A percentile compares a stretch with the other conserved stretches of the same genome.
phyloP scores from a whole-genome alignment of 106 monocot species.

The Dendrobium nobile region DNA sequence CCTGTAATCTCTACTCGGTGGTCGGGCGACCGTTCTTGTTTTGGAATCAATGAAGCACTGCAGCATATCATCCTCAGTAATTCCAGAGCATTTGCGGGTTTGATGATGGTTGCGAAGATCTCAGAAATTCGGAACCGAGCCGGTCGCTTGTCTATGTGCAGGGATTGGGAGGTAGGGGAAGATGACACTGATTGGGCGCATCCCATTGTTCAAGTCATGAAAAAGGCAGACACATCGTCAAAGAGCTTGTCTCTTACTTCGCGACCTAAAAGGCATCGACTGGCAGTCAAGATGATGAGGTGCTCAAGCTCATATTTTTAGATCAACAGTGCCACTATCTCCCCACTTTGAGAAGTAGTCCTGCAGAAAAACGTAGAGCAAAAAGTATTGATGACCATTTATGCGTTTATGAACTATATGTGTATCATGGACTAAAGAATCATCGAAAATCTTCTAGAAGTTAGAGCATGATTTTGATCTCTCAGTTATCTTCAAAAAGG shows the following conservation, averaged over 20 bases:
- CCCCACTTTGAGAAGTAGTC: constrained; percentile 99
- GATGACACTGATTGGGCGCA: constrained; percentile 88
- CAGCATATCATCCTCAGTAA: constrained; percentile 74
- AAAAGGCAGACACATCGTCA: constrained; percentile 97
- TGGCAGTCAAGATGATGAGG: constrained; percentile 93
- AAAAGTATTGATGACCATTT: neutral
- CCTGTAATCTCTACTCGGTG: constrained; percentile 89
- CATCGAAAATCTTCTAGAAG: neutral
- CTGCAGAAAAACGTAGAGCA: constrained; percentile 18
- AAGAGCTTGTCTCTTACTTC: constrained; percentile 97
- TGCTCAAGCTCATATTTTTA: constrained; percentile 94
- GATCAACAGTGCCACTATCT: constrained; percentile 79
- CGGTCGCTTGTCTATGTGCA: constrained; percentile 69
- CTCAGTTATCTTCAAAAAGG: too few species aligned
- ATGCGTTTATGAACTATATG: too few species aligned
- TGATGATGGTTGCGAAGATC: constrained; percentile 68
- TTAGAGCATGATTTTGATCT: neutral
- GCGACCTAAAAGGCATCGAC: constrained; percentile 82
- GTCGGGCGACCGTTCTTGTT: constrained; percentile 88
- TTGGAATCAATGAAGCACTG: constrained; percentile 96
- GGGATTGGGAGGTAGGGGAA: constrained; percentile 95
- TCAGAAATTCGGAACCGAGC: constrained; percentile 58
- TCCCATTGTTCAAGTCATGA: constrained; percentile 94
- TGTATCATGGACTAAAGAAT: too few species aligned
- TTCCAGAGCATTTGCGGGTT: constrained; percentile 53